Percentiles rank a stretch among this genome's conserved stretches.
Evolutionary conservation across 2,329 filamentous ascomycete genomes (phyloP).

Genomic region (Pseudogymnoascus sp.): DNA sequence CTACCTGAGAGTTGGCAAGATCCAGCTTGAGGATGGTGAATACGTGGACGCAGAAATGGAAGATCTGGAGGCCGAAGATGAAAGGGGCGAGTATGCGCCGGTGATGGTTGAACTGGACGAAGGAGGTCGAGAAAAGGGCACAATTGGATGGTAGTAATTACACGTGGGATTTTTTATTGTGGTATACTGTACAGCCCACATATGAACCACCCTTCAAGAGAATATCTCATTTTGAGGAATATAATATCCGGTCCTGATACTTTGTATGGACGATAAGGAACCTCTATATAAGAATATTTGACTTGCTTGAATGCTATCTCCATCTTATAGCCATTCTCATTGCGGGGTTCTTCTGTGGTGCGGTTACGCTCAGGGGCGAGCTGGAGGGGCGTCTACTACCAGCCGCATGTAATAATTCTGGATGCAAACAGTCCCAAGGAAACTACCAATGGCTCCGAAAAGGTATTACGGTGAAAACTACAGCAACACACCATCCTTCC

Average conservation of each 20-base stretch:
- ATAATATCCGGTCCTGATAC: background rate
- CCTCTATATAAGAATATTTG: background rate
- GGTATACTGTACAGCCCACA: background rate
- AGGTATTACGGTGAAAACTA: background rate
- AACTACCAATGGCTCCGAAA: background rate
- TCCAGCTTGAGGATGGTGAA: conserved; percentile 48
- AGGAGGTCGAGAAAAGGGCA: conserved; percentile 26
- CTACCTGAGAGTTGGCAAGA: conserved; percentile 40
- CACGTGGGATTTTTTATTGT: background rate
- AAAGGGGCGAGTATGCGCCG: conserved; percentile 30
- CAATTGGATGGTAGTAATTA: conserved; percentile 23
- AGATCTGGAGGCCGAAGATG: conserved; percentile 47
- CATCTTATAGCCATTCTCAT: background rate
- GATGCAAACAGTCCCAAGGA: background rate
- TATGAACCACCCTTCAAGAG: background rate
- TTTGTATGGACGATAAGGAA: background rate
- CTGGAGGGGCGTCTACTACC: background rate
- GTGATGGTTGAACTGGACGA: conserved; percentile 28
- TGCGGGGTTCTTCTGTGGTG: background rate
- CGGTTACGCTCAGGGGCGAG: background rate
- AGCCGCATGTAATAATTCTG: background rate
- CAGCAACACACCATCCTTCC: background rate
- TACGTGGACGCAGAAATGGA: conserved; percentile 40
- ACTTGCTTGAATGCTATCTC: background rate
- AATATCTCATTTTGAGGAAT: background rate